Percentiles rank a stretch among this genome's conserved stretches.
Evolutionary conservation across 2,329 filamentous ascomycete genomes (phyloP).

Genomic region (Fusarium verrucosum): DNA sequence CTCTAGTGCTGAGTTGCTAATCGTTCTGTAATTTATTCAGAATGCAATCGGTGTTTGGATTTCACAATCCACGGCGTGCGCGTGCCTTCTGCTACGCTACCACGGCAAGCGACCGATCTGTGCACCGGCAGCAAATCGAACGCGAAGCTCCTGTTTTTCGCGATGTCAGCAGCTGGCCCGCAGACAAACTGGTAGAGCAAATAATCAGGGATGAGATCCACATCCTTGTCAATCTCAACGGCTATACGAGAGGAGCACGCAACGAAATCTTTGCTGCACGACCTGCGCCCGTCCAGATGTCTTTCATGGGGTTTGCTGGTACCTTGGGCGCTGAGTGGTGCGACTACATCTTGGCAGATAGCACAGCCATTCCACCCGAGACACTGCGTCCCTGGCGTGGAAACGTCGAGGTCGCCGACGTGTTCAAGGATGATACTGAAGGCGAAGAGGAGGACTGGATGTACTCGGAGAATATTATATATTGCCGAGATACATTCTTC

Average conservation of each 20-base stretch:
- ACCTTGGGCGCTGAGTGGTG: constrained; percentile 98
- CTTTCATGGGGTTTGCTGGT: constrained; percentile 98
- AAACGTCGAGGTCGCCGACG: constrained; percentile 78
- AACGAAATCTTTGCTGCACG: constrained; percentile 97
- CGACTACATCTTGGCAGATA: constrained; percentile 93
- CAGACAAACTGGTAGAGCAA: constrained; percentile 84
- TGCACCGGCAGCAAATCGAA: constrained; percentile 93
- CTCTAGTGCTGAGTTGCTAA: constrained; percentile 5
- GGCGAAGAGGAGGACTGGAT: constrained; percentile 83
- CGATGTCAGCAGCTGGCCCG: constrained; percentile 86
- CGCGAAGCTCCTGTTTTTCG: constrained; percentile 89
- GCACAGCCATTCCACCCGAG: constrained; percentile 81
- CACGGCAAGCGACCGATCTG: constrained; percentile 86
- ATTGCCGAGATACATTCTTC: constrained; percentile 94
- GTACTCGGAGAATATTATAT: constrained; percentile 96
- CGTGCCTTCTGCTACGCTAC: constrained; percentile 96
- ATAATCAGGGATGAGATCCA: constrained; percentile 90
- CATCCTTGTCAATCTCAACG: constrained; percentile 96
- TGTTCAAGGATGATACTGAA: constrained; percentile 71
- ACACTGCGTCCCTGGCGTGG: constrained; percentile 83
- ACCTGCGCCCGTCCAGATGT: constrained; percentile 97
- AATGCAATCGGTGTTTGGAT: constrained; percentile 98
- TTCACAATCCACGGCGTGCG: constrained; percentile 78
- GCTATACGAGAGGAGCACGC: constrained; percentile 94
- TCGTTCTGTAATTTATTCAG: constrained; percentile 45